These are phyloP conservation scores for Pseudogymnoascus sp. DNA, from an alignment of 2,329 filamentous ascomycete genomes.

Conservation along the genomic window DNA sequence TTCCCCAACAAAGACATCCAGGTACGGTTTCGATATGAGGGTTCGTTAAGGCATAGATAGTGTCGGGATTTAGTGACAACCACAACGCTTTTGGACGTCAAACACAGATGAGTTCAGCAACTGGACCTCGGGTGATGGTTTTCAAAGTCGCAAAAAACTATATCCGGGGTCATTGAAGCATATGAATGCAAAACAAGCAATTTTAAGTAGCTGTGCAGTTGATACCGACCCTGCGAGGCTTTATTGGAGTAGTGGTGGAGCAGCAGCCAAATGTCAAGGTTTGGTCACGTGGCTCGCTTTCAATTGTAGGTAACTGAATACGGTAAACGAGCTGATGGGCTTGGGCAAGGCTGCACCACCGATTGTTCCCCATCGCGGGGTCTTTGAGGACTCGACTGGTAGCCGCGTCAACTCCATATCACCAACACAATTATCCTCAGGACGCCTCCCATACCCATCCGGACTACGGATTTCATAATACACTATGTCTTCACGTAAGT, in stretches of 20 bases:
- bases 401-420: background rate
- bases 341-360: background rate
- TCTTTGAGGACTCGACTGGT: background rate
- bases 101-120: background rate
- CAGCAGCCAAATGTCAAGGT: background rate
- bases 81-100: background rate
- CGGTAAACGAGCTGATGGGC: background rate
- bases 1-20: background rate
- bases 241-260: background rate
- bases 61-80: background rate
- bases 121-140: background rate
- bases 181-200: background rate
- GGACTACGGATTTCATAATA: background rate
- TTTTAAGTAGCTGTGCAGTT: background rate
- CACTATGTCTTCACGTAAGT: background rate
- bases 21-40: background rate
- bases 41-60: background rate
- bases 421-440: background rate
- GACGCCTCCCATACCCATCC: background rate
- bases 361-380: background rate
- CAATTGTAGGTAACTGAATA: background rate
- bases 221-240: background rate
- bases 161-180: background rate
- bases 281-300: background rate
- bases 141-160: background rate